Evolutionary conservation across 2,329 filamentous ascomycete genomes (phyloP), one percentile per base, ranked within the genome.

Genomic region (Exophiala spinifera): DNA sequence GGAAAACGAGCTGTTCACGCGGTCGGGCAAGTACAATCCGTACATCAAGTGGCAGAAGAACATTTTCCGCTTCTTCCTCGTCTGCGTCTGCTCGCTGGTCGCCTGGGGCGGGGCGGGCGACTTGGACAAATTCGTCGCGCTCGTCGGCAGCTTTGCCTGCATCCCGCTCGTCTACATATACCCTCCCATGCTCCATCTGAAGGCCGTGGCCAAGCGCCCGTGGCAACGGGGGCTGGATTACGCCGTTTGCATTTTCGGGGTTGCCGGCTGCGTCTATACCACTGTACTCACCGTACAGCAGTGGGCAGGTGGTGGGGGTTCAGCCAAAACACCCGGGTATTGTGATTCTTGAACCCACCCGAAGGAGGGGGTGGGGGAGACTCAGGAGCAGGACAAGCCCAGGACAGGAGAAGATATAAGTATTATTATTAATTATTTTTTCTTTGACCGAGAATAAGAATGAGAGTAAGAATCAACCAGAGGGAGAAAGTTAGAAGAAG

Each of bases 11-110:
- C 79, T 97, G 5, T 99, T 97, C 72, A 95, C 89, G 20, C 82
- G 88, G 67, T 96, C 91, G 59, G 91, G 94, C 64, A 99, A 99
- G 74, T 96, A 96, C 75, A 96, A 97, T 69, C 91, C 91, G 0
- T 94, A 89, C 68, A 95, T 99, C 78, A 99, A 99, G 77, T 99
- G 94, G 94, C 89, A 97, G 79, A 99, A 99, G 84, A 99, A 99
- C 65, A 77, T 87, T 31, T 99, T 96, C 77, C 87, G 94, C 51
- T 99, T 97, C 78, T 86, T 92, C 67, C 84, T 96, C 59, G 94
- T 97, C 47, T 82, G 89, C 66, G 72, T 94, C 20, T 97, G 94
- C 67, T 88, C 91, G 0, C 73, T 85, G 55, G 87, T 99, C 61
- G 92, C 92, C 1, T 99, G 91, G 90, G 85, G 86, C 42, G 94